Evolutionary conservation across 1,284 basidiomycete genomes (phyloP).

Genomic region (Coriolopsis trogii): DNA sequence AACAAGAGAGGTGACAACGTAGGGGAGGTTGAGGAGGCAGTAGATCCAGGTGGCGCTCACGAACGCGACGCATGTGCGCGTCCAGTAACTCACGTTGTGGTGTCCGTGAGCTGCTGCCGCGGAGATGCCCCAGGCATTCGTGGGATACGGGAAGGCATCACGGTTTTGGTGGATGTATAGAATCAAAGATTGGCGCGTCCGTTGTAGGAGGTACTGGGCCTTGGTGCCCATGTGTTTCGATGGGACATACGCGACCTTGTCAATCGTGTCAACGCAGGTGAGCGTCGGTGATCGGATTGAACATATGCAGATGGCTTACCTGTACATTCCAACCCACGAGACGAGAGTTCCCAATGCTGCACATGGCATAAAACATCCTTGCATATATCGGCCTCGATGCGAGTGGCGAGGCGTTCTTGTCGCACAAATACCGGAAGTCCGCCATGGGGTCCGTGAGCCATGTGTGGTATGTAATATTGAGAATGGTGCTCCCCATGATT

Average conservation of each 20-base stretch:
- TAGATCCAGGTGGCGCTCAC: conserved; percentile 12
- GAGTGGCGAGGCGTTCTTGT: background rate
- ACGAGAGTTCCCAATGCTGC: conserved; percentile 8
- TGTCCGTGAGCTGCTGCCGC: background rate
- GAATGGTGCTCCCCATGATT: too few relatives aligned
- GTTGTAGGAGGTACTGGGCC: too few relatives aligned
- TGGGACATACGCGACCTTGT: too few relatives aligned
- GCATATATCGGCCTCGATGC: background rate
- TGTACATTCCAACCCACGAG: conserved; percentile 15
- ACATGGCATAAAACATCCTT: conserved; percentile 3
- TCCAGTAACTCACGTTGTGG: background rate
- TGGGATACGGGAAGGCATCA: too few relatives aligned
- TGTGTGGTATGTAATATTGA: too few relatives aligned
- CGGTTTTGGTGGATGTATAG: too few relatives aligned
- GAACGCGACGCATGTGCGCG: conserved; percentile 10
- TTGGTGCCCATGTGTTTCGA: too few relatives aligned
- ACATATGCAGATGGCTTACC: background rate
- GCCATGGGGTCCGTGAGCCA: conserved; percentile 9
- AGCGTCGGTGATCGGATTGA: background rate
- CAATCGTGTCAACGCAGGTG: too few relatives aligned
- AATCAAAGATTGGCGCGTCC: too few relatives aligned
- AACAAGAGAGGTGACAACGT: conserved; percentile 24
- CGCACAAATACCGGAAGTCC: conserved; percentile 5
- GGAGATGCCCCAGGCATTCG: conserved; percentile 9
- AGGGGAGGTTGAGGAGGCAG: conserved; percentile 25